A percentile compares a stretch with the other conserved stretches of the same genome.
phyloP scores from a whole-genome alignment of 2,329 filamentous ascomycete species.

The Bipolaris bicolor region DNA sequence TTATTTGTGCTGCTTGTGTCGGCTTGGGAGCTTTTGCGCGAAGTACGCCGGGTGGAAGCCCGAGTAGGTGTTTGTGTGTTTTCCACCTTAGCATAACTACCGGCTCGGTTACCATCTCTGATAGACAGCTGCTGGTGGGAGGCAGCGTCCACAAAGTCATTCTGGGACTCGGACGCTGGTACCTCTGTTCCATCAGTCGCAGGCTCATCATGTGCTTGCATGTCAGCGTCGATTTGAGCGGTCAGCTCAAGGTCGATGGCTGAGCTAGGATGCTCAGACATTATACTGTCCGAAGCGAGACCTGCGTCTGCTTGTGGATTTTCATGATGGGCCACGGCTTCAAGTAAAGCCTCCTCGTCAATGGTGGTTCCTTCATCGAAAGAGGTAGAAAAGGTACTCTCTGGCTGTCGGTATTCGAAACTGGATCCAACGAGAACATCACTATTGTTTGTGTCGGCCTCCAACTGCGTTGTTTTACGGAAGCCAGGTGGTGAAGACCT shows the following conservation, averaged over 20 bases:
- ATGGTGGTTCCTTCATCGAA: slow-evolving; percentile 45
- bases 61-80: slow-evolving; percentile 24
- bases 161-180: slow-evolving; percentile 25
- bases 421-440: slow-evolving; percentile 25
- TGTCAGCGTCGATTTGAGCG: slow-evolving; percentile 45
- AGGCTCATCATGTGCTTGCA: slow-evolving; percentile 28
- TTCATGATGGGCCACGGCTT: slow-evolving; percentile 16
- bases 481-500: slow-evolving; percentile 47
- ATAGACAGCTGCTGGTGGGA: slow-evolving; percentile 21
- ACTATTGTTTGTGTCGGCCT: not conserved
- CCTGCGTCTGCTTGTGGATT: slow-evolving; percentile 11
- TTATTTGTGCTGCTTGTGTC: slow-evolving; percentile 38
- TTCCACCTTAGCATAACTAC: slow-evolving; percentile 31
- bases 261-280: slow-evolving; percentile 39
- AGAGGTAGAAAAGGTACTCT: slow-evolving; percentile 24
- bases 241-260: slow-evolving; percentile 43
- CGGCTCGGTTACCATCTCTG: slow-evolving; percentile 8
- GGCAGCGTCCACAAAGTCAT: slow-evolving; percentile 32
- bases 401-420: slow-evolving; percentile 29
- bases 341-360: slow-evolving; percentile 34
- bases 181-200: slow-evolving; percentile 10
- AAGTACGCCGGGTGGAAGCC: not conserved
- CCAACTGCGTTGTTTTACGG: slow-evolving; percentile 15
- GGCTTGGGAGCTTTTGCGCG: slow-evolving; percentile 13
- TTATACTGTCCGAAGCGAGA: slow-evolving; percentile 15